A percentile compares a stretch with the other conserved stretches of the same genome.
Evolutionary conservation across 768 basidiomycete species (phyloP).

Genomic region (Mycena floridula): DNA sequence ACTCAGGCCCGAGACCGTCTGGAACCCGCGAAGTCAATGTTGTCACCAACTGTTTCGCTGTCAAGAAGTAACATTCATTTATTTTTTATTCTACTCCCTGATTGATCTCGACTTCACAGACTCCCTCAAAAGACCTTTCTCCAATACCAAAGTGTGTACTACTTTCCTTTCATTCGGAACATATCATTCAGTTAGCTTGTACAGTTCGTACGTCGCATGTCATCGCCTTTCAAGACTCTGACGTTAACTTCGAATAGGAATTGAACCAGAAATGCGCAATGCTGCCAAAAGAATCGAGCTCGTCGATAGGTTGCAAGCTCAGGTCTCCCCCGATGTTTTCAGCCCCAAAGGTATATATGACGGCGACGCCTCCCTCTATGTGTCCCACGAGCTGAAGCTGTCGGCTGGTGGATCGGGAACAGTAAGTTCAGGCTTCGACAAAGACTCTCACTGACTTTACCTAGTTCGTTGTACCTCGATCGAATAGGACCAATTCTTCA

Average conservation of each 20-base stretch:
- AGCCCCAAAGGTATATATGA: conserved; percentile 2
- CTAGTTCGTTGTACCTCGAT: not conserved
- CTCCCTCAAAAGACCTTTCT: not conserved
- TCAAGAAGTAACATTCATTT: too few species aligned
- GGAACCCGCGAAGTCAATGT: too few species aligned
- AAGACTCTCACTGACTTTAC: not conserved
- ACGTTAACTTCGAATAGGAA: not conserved
- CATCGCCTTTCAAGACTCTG: not conserved
- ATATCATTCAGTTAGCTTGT: not conserved
- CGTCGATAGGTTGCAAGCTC: not conserved
- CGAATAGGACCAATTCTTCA: not conserved
- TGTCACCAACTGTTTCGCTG: too few species aligned
- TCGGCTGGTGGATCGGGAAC: too few species aligned
- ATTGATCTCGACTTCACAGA: too few species aligned
- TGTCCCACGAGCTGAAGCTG: not conserved
- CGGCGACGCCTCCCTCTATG: not conserved
- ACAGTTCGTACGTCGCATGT: not conserved
- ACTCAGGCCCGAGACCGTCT: too few species aligned
- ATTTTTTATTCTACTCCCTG: too few species aligned
- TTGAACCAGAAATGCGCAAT: not conserved
- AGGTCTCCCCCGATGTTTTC: conserved; percentile 2
- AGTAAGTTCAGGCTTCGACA: not conserved
- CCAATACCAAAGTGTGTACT: not conserved
- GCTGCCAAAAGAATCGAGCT: conserved; percentile 1
- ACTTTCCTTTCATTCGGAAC: not conserved